Percentiles rank a stretch among this genome's conserved stretches.
Conservation (phyloP, 1,284 basidiomycete species). For the Microbotryum scabiosae region DNA sequence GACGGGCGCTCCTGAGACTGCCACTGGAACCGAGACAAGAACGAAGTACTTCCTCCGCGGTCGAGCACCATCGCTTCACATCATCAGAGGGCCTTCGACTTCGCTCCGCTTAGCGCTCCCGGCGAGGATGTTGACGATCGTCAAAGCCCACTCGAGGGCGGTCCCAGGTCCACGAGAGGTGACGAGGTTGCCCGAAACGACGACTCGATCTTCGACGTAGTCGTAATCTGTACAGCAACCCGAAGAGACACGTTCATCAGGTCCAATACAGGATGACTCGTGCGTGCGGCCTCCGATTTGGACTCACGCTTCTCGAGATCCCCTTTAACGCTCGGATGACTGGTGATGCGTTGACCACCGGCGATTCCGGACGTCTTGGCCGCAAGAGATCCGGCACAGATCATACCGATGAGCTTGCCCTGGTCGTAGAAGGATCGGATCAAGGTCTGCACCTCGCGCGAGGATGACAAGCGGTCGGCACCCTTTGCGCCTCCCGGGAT, state of each 20-base stretch:
- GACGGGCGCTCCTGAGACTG: too few relatives aligned
- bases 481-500: conserved; percentile 75
- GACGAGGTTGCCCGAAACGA: conserved; percentile 62
- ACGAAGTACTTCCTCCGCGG: too few relatives aligned
- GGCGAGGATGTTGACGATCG: conserved; percentile 58
- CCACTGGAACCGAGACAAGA: too few relatives aligned
- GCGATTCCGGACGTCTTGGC: conserved; percentile 57
- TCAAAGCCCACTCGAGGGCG: conserved; percentile 65
- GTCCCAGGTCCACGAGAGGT: conserved; percentile 73
- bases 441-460: conserved; percentile 52
- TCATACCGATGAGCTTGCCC: conserved; percentile 65
- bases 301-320: conserved; percentile 53
- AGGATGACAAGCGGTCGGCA: conserved; percentile 46
- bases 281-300: neutral
- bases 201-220: conserved; percentile 69
- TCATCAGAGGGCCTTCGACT: conserved; percentile 65
- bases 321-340: conserved; percentile 65
- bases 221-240: conserved; percentile 51
- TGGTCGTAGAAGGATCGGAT: conserved; percentile 53
- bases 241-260: neutral
- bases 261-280: neutral
- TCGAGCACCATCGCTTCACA: conserved; percentile 35
- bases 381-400: conserved; percentile 66
- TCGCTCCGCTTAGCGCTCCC: conserved; percentile 60
- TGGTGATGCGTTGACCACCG: conserved; percentile 54